Evolutionary conservation across 2,329 filamentous ascomycete genomes (phyloP).

Genomic region (Trichothecium roseum): DNA sequence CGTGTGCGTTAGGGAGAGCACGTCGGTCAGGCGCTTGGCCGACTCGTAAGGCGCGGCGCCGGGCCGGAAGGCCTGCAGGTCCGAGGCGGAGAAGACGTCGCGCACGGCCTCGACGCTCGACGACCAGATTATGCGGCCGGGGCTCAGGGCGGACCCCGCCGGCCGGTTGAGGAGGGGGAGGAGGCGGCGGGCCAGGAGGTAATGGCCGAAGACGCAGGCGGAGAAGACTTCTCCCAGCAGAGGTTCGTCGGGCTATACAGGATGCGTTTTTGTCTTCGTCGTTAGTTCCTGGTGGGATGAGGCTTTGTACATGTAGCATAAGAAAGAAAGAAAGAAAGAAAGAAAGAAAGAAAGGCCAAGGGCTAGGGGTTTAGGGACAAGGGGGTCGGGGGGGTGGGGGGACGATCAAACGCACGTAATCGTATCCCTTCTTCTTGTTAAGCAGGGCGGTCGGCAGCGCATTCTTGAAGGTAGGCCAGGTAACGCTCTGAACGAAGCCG

Average conservation of each 20-base stretch:
- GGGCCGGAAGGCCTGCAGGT: slow-evolving; percentile 62
- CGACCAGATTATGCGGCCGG: slow-evolving; percentile 74
- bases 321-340: neutral
- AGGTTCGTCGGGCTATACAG: slow-evolving; percentile 39
- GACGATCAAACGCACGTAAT: slow-evolving; percentile 18
- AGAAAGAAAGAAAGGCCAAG: neutral
- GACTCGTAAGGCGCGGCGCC: slow-evolving; percentile 64
- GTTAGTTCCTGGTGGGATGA: no score
- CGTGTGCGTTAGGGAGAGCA: slow-evolving; percentile 64
- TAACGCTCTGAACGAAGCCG: slow-evolving; percentile 56
- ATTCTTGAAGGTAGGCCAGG: slow-evolving; percentile 71
- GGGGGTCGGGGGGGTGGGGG: neutral
- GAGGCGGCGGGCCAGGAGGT: slow-evolving; percentile 74
- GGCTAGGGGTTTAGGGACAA: neutral
- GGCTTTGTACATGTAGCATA: no score
- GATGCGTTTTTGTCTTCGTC: neutral
- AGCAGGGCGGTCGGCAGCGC: slow-evolving; percentile 37
- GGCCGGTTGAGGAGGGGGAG: slow-evolving; percentile 57
- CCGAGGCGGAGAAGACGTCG: slow-evolving; percentile 47
- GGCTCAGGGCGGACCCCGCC: slow-evolving; percentile 35
- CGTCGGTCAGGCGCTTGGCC: slow-evolving; percentile 77
- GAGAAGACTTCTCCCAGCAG: slow-evolving; percentile 74
- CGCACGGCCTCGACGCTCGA: slow-evolving; percentile 63
- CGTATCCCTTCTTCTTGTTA: slow-evolving; percentile 23
- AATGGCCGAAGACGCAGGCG: slow-evolving; percentile 92